Base-by-base conservation (phyloP, 805 yeast genomes). In the Brettanomyces custersianus region DNA sequence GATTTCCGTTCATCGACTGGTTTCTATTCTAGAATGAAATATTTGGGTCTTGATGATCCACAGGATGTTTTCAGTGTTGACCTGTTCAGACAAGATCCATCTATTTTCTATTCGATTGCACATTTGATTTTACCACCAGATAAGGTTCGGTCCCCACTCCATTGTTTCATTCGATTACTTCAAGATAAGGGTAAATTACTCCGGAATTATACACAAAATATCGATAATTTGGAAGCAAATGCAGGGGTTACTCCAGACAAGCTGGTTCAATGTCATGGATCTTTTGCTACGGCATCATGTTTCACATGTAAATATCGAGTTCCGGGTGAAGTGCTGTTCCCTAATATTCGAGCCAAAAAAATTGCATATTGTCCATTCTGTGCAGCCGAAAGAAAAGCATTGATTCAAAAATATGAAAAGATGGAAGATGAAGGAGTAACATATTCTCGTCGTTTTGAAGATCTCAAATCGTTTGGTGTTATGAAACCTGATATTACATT, bases 401-500 rank as follows among this genome's bases (percentile, higher is more conserved):
- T 55, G 4, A 23, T 54, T 10, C 47, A 45, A 17, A 55, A 54
- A 33, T 32, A 41, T 19, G 62, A 59, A 27, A 49, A 49, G 27
- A 27, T 43, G 40, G 63, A 58, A 35, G 60, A 58, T 31, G 55
- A 52, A 31, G 57, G 53, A 1, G 35, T n/a, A 5, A 10, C 25
- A 10, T 38, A 41, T 4, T 57, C 58, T 2, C 37, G 59, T 4
- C 42, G 42, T 17, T 57, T 42, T 34, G 52, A 53, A 8, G 37
- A 46, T 36, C 57, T 65, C 18, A 70, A 73, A 46, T 70, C 81
- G 7, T 74, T 59, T 52, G 96, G 95, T 12, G 90, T 86, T 3
- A 68, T 84, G 71, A 87, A 88, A 54, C 96, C 96, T 0, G 94
- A 87, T 52, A 87, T 87, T 41, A 86, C 95, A 0, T 87, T 87